Conservation (phyloP, 2,329 filamentous ascomycete species). For the Acrocalymma vagum region DNA sequence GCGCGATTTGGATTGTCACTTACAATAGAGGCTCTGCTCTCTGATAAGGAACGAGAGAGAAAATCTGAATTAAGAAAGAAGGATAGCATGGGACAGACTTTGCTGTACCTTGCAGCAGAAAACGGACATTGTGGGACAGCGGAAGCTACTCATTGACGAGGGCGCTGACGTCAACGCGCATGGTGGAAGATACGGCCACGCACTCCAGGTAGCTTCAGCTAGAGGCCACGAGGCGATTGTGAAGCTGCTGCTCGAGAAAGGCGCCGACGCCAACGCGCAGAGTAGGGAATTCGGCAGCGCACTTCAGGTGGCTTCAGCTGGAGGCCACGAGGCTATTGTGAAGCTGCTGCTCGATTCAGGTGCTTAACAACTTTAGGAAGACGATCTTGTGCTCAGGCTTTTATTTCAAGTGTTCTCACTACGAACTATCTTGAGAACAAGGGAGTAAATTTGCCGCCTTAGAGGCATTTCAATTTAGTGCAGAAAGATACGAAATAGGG, state of each 20-base stretch:
- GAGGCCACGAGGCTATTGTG: constrained; percentile 4
- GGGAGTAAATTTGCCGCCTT: no score
- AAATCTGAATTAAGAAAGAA: constrained; percentile 7
- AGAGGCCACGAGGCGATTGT: no score
- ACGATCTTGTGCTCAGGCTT: no score
- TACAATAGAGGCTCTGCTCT: constrained; percentile 11
- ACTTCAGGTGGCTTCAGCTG: not conserved
- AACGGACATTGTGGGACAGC: constrained; percentile 14
- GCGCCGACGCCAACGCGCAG: constrained; percentile 1
- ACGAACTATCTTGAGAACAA: no score
- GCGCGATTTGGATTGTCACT: constrained; percentile 19
- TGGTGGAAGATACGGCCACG: not conserved
- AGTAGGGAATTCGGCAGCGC: no score
- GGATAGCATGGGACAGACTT: constrained; percentile 13
- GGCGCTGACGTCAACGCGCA: constrained; percentile 12
- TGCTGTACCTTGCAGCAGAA: constrained; percentile 16
- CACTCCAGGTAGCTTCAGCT: constrained; percentile 5
- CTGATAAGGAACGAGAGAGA: constrained; percentile 7
- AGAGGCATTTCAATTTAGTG: no score
- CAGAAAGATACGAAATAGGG: no score
- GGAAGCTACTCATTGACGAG: constrained; percentile 18
- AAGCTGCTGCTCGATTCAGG: constrained; percentile 3
- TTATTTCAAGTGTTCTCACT: no score
- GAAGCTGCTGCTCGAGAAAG: constrained; percentile 5
- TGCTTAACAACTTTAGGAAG: no score